phyloP scores from a whole-genome alignment of 75 land plant genomes.

The Chamaecyparis obtusa region DNA sequence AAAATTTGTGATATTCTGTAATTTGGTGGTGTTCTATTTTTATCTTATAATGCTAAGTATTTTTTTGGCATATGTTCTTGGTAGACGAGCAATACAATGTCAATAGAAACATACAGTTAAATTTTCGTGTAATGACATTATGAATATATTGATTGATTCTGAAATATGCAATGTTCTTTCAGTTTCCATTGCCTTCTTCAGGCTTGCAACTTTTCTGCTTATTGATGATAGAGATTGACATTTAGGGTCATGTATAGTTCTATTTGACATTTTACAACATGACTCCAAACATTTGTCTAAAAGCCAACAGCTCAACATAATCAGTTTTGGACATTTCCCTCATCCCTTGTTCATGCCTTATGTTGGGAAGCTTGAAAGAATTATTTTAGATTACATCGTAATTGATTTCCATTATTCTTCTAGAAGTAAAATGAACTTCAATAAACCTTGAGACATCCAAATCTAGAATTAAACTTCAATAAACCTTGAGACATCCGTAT shows the following conservation, averaged over 20 bases:
- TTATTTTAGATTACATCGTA: background rate
- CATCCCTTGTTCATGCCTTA: background rate
- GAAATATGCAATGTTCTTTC: background rate
- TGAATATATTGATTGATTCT: background rate
- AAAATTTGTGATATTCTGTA: slow-evolving; percentile 9
- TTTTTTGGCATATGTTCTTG: background rate
- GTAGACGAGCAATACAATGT: background rate
- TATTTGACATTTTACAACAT: background rate
- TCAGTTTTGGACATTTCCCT: background rate
- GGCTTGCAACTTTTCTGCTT: background rate
- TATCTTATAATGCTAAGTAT: background rate
- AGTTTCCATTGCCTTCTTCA: background rate
- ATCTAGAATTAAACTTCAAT: background rate
- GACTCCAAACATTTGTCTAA: background rate
- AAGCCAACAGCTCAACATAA: background rate
- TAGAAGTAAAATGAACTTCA: background rate
- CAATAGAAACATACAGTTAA: background rate
- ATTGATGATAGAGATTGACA: background rate
- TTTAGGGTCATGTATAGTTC: background rate
- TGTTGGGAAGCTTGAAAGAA: background rate
- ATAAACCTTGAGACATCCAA: background rate
- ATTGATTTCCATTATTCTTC: background rate
- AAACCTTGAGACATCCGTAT: background rate
- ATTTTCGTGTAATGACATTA: background rate
- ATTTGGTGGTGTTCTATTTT: background rate